Conservation (phyloP, 192 early-diverging fungal species). For the Coemansia sp. region DNA sequence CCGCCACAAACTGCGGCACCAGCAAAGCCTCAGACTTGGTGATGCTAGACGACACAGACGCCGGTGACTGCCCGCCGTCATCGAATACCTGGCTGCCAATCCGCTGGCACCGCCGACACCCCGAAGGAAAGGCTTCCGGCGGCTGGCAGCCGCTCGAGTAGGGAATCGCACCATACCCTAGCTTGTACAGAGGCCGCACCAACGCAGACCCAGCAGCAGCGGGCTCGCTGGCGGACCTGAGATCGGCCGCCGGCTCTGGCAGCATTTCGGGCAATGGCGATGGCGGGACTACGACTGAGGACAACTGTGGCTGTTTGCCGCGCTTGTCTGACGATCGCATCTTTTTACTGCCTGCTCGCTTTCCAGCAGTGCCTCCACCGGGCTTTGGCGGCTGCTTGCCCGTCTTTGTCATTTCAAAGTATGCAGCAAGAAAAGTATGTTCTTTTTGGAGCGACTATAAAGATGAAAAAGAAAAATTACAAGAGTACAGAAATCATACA, state of each 20-base stretch:
- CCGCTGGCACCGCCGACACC: constrained; percentile 13
- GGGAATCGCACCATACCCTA: constrained; percentile 15
- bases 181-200: background rate
- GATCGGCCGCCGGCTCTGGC: background rate
- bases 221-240: background rate
- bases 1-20: constrained; percentile 42
- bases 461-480: background rate
- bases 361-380: background rate
- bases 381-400: background rate
- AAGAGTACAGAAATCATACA: background rate
- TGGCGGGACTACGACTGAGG: background rate
- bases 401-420: background rate
- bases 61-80: background rate
- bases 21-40: constrained; percentile 39
- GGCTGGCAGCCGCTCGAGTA: background rate
- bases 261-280: background rate
- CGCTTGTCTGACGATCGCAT: background rate
- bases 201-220: background rate
- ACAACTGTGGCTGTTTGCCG: background rate
- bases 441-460: too few relatives aligned
- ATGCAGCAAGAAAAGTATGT: background rate
- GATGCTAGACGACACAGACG: constrained; percentile 23
- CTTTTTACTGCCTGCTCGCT: background rate
- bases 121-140: background rate
- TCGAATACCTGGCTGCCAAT: constrained; percentile 4